Conservation (phyloP, 257 asterid genomes). For the Avicennia marina region DNA sequence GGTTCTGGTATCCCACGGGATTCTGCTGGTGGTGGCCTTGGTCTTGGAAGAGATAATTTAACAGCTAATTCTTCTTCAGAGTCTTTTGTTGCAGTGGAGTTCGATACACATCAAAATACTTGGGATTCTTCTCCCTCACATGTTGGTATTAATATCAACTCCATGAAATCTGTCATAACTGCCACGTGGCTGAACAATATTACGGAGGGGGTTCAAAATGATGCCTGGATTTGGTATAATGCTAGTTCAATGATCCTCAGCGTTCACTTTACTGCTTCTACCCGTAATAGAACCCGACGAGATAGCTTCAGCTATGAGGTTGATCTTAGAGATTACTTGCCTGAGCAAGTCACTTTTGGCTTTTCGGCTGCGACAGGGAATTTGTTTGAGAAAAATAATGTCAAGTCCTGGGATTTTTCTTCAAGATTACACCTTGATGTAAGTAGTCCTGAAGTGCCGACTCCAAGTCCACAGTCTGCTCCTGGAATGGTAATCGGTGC, state of each 20-base stretch:
- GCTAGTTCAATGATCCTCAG: slow-evolving; percentile 14
- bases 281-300: background rate
- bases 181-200: slow-evolving; percentile 15
- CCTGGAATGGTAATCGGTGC: no score
- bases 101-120: slow-evolving; percentile 27
- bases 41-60: slow-evolving; percentile 3
- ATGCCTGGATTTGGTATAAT: slow-evolving; percentile 29
- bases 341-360: no score
- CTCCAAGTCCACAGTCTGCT: no score
- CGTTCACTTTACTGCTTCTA: slow-evolving; percentile 11
- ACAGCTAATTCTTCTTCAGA: background rate
- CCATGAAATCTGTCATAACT: slow-evolving; percentile 7
- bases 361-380: no score
- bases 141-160: slow-evolving; percentile 39
- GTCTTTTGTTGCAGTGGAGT: slow-evolving; percentile 45
- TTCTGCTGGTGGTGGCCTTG: slow-evolving; percentile 25
- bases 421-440: no score
- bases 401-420: no score
- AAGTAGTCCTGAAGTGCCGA: no score
- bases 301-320: no score
- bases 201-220: background rate
- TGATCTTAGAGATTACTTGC: no score
- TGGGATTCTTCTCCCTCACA: background rate
- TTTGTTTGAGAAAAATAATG: no score
- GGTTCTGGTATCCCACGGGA: background rate